Percentiles rank a stretch among this genome's conserved stretches.
phyloP scores from a whole-genome alignment of 345 rosid genomes.

The Brassica nigra region DNA sequence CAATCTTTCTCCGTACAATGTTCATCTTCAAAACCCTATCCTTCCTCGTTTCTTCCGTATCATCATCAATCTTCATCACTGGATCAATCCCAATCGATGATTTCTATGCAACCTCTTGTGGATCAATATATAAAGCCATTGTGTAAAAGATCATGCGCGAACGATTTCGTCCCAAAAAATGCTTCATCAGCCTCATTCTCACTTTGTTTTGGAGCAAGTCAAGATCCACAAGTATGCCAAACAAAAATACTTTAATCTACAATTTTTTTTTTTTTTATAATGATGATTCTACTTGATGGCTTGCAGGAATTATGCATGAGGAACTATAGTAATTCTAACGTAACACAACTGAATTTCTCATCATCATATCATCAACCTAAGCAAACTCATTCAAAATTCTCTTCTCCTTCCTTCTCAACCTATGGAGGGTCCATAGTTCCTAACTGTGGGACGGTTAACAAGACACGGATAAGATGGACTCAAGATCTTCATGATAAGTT shows the following conservation, averaged over 20 bases:
- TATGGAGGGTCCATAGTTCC: conserved; percentile 31
- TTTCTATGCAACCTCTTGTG: conserved; percentile 20
- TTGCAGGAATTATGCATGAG: conserved; percentile 40
- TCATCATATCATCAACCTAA: conserved; percentile 30
- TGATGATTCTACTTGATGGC: conserved; percentile 6
- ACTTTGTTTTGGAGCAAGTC: conserved; percentile 49
- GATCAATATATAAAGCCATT: conserved; percentile 31
- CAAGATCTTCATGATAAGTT: conserved; percentile 90
- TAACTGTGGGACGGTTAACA: conserved; percentile 33
- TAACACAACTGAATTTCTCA: conserved; percentile 39
- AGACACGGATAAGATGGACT: conserved; percentile 84
- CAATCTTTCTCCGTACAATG: conserved; percentile 36
- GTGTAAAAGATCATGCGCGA: conserved; percentile 15
- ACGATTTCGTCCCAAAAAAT: conserved; percentile 1
- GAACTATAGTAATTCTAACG: conserved; percentile 35
- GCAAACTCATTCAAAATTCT: conserved; percentile 24
- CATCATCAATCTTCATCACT: conserved; percentile 24
- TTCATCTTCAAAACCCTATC: conserved; percentile 40
- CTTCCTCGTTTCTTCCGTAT: conserved; percentile 27
- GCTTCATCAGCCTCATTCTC: conserved; percentile 36
- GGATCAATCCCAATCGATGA: conserved; percentile 23
- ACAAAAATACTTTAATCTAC: background rate
- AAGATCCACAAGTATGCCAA: conserved; percentile 52
- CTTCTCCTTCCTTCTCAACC: conserved; percentile 29
- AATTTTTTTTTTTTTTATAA: background rate